These are phyloP conservation scores for Kodamaea plutei DNA, from an alignment of 1,139 yeast species.

Conservation along the genomic window DNA sequence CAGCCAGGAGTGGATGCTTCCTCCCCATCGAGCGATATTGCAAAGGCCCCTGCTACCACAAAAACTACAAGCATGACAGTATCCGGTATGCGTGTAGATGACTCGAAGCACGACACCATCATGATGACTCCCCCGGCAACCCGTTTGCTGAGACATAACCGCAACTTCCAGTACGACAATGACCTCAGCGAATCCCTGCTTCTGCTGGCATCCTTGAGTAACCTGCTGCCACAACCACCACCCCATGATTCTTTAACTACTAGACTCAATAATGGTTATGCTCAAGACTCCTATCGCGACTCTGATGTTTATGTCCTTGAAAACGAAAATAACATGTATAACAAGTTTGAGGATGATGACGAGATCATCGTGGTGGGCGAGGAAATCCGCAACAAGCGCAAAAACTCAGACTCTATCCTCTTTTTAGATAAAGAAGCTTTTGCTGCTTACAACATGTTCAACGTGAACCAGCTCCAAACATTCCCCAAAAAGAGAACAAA, in stretches of 20 bases:
- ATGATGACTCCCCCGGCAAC: constrained; percentile 7
- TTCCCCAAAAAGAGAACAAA: constrained; percentile 59
- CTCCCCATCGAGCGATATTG: neutral
- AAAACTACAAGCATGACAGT: constrained; percentile 9
- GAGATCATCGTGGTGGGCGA: constrained; percentile 15
- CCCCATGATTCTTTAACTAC: no score
- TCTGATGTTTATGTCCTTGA: no score
- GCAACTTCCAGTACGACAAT: constrained; percentile 11
- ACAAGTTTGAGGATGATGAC: constrained; percentile 14
- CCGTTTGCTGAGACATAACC: constrained; percentile 2
- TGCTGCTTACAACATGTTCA: constrained; percentile 45
- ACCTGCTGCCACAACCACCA: constrained; percentile 4
- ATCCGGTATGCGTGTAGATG: constrained; percentile 4
- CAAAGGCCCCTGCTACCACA: constrained; percentile 9
- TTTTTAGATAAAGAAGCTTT: constrained; percentile 37
- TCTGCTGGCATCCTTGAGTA: constrained; percentile 12
- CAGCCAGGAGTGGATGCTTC: neutral
- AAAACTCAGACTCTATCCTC: constrained; percentile 38
- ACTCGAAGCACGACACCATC: no score
- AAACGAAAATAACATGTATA: constrained; percentile 8
- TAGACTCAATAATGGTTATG: no score
- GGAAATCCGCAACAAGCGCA: constrained; percentile 18
- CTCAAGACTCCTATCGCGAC: no score
- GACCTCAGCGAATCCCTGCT: constrained; percentile 12
- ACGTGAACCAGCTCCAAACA: constrained; percentile 20